Percentiles rank a stretch among this genome's conserved stretches.
Evolutionary conservation across 73 alveolate species (phyloP).

Genomic region (Effrenium voratum): DNA sequence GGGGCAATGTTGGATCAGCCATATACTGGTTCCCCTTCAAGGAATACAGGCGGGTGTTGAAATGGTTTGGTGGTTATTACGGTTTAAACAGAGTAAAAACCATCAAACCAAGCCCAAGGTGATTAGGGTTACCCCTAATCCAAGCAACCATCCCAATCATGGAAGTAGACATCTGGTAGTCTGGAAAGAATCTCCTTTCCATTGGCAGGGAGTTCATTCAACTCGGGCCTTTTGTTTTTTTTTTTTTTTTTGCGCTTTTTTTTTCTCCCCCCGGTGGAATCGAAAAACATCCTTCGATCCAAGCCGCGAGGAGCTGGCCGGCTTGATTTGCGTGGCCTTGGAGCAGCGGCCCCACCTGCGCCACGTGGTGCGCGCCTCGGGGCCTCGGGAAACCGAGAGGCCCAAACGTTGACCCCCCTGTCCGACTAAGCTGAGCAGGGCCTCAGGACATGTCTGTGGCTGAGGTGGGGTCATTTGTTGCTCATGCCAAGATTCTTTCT

Average conservation of each 20-base stretch:
- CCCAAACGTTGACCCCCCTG: no score
- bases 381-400: neutral
- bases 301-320: constrained; percentile 32
- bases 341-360: constrained; percentile 67
- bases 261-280: neutral
- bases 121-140: neutral
- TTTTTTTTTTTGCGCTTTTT: neutral
- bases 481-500: no score
- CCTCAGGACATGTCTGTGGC: no score
- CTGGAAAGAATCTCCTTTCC: neutral
- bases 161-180: neutral
- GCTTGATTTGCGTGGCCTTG: constrained; percentile 77
- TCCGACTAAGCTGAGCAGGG: no score
- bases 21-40: no score
- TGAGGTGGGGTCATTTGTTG: no score
- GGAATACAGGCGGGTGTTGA: no score
- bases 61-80: neutral
- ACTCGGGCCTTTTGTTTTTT: neutral
- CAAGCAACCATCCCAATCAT: neutral
- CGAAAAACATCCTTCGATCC: neutral
- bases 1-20: no score
- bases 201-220: neutral
- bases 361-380: constrained; percentile 1
- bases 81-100: neutral
- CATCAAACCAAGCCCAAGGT: neutral